Base-by-base conservation (phyloP, 306 rosid genomes). In the Gleditsia sinensis region DNA sequence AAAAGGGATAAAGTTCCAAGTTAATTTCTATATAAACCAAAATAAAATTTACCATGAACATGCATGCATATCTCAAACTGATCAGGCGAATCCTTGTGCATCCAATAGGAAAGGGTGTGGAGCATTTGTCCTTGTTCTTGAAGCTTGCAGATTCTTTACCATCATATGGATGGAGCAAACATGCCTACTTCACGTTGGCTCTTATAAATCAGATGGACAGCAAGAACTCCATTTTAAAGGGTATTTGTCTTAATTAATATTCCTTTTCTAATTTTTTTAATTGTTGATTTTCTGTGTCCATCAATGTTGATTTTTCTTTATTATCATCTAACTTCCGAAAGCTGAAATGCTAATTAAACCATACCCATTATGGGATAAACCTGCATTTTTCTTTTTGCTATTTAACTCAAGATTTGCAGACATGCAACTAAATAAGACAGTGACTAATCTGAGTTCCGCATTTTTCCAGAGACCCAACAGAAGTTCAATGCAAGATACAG, bases 401-500 rank as follows among this genome's bases (percentile, higher is more conserved):
- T n/a, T n/a, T n/a, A n/a, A n/a, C n/a, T n/a, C n/a, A n/a, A n/a
- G n/a, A n/a, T n/a, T n/a, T n/a, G n/a, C n/a, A n/a, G n/a, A n/a
- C n/a, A n/a, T n/a, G n/a, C n/a, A n/a, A n/a, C n/a, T n/a, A n/a
- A n/a, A n/a, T n/a, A n/a, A n/a, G n/a, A n/a, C n/a, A n/a, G n/a
- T n/a, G n/a, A n/a, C n/a, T n/a, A n/a, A n/a, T n/a, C n/a, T n/a
- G n/a, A n/a, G n/a, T n/a, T n/a, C n/a, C n/a, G n/a, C n/a, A n/a
- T 17, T 37, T 37, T 72, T 50, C 75, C 73, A 89, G 94, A 84
- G 80, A 84, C 94, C 5, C 88, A 84, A n/a, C 89, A 89, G 69
- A 88, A 86, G 69, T 89, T 89, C 76, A 87, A 84, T 81, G 83
- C 84, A 40, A 77, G 94, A 72, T 84, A 89, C 72, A 81, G 87